Evolutionary conservation across 331 rosid genomes (phyloP).

Genomic region (Quercus tomentella): DNA sequence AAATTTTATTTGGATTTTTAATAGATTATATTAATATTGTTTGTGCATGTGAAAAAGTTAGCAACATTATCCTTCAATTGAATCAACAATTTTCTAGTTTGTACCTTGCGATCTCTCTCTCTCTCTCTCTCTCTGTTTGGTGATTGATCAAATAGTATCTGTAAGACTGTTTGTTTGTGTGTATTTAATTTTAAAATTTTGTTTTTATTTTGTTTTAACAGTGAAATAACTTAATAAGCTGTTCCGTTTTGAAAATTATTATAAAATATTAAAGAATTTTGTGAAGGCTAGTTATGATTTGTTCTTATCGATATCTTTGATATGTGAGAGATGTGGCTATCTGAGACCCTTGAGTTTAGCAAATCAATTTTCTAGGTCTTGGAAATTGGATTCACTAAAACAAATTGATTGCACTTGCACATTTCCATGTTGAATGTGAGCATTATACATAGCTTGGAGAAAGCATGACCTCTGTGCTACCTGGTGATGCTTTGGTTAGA

Average conservation of each 20-base stretch:
- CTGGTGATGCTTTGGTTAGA: not conserved
- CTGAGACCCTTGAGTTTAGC: not conserved
- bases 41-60: too few species aligned
- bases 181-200: not conserved
- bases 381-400: not conserved
- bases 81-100: not conserved
- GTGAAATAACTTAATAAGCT: not conserved
- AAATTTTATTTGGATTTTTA: too few species aligned
- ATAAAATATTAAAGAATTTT: not conserved
- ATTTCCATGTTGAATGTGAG: not conserved
- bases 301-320: not conserved
- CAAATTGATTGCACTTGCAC: not conserved
- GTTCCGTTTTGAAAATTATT: not conserved
- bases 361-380: not conserved
- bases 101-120: not conserved
- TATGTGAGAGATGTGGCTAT: not conserved
- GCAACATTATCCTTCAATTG: not conserved
- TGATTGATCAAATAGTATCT: not conserved
- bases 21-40: too few species aligned
- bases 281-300: not conserved
- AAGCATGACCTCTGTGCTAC: not conserved
- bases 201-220: not conserved
- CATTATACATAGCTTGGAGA: not conserved
- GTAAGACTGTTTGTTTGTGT: not conserved
- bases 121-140: too few species aligned